Base-by-base conservation (phyloP, 208 protist species). In the Crithidia brevicula region DNA sequence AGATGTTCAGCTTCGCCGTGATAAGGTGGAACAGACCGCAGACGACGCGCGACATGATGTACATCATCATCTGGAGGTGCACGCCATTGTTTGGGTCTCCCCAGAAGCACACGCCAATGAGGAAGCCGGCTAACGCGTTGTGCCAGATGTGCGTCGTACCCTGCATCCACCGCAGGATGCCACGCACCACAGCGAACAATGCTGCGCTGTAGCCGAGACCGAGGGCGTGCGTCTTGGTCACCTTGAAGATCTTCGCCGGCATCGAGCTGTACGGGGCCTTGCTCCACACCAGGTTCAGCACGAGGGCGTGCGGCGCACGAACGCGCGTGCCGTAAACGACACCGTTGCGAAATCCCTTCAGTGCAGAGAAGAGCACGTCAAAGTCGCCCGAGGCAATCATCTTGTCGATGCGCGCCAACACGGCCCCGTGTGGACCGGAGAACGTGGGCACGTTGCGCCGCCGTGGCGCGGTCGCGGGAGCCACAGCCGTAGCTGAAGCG, bases 51-150 rank as follows among this genome's bases (percentile, higher is more conserved):
- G 89, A 82, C 3, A 97, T 67, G 49, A 96, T 90, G 79, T 97
- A 97, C 86, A 97, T 92, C 69, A 86, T 92, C 85, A 97, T 94
- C 76, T 97, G 92, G 61, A 90, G 72, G 54, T 92, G 83, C 20
- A 97, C 83, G 1, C 59, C 61, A 53, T 81, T 85, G 59, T 76
- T 83, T 54, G 71, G 27, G 56, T 94, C 81, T 2, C 87, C 85
- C 89, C 92, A 97, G 65, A 85, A 90, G 52, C 78, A 43, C 34
- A 18, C 67, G 7, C 92, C 92, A 25, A 94, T 74, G 45, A 89
- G 5, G 65, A 93, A 91, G 36, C 92, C 92, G n/a, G 82, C 90
- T 3, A 96, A 40, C 1, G 86, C 83, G 63, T 67, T 75, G 74
- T 96, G 92, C 92, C 90, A 93, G 22, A 71, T 25, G 33, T 65